Percentiles rank a stretch among this genome's conserved stretches.
These are phyloP conservation scores for Pouteria campechiana DNA, from an alignment of 179 eudicot species.

Conservation along the genomic window DNA sequence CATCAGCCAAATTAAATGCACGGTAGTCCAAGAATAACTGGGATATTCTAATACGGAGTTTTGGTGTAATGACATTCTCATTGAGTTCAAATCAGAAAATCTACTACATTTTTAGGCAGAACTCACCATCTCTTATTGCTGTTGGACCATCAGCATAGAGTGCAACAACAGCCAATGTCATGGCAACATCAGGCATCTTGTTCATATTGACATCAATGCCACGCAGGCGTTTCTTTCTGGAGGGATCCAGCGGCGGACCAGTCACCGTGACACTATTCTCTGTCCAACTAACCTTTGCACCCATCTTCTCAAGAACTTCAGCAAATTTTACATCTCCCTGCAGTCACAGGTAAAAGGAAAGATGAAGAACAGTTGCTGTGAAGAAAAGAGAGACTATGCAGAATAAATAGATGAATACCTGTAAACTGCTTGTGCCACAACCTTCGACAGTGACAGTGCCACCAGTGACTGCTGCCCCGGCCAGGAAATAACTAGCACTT, in stretches of 20 bases:
- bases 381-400: background rate
- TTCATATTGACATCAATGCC: constrained; percentile 96
- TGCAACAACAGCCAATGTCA: constrained; percentile 98
- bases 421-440: constrained; percentile 94
- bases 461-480: constrained; percentile 97
- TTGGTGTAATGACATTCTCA: too few relatives aligned
- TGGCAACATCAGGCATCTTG: constrained; percentile 99
- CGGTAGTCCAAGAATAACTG: too few relatives aligned
- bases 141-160: constrained; percentile 96
- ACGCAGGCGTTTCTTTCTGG: constrained; percentile 65
- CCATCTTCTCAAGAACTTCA: constrained; percentile 97
- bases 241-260: constrained; percentile 75
- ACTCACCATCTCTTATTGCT: constrained; percentile 86
- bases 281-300: constrained; percentile 89
- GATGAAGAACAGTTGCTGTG: background rate
- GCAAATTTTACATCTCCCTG: constrained; percentile 98
- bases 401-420: too few relatives aligned
- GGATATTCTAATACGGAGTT: too few relatives aligned
- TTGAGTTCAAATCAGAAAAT: too few relatives aligned
- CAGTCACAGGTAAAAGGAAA: constrained; percentile 5
- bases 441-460: constrained; percentile 99
- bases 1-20: too few relatives aligned
- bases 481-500: constrained; percentile 96
- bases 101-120: too few relatives aligned
- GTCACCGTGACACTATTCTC: constrained; percentile 91